Evolutionary conservation across 306 rosid genomes (phyloP).

Genomic region (Calophaca sinica): DNA sequence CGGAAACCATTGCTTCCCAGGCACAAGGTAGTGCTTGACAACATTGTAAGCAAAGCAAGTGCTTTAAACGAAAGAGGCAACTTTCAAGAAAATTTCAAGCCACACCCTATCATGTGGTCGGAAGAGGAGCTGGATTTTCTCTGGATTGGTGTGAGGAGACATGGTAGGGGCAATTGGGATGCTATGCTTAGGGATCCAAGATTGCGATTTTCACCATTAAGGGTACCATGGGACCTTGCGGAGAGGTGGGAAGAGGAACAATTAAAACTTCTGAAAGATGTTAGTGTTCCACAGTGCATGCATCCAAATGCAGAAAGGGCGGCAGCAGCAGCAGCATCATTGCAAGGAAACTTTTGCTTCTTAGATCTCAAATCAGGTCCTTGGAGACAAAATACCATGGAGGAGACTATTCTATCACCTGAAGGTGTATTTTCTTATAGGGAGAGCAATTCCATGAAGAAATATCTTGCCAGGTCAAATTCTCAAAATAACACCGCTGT

Average conservation of each 20-base stretch:
- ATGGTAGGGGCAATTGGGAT: constrained; percentile 71
- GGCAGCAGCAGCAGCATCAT: constrained; percentile 33
- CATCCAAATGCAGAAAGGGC: constrained; percentile 47
- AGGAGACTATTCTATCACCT: constrained; percentile 51
- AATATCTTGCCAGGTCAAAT: constrained; percentile 45
- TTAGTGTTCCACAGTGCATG: constrained; percentile 49
- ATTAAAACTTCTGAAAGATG: constrained; percentile 53
- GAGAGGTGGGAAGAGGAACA: constrained; percentile 74
- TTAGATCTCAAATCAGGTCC: constrained; percentile 46
- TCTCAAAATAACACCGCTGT: constrained; percentile 33
- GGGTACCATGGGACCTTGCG: constrained; percentile 67
- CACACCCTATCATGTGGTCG: constrained; percentile 55
- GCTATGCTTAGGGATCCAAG: constrained; percentile 73
- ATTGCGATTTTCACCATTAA: constrained; percentile 62
- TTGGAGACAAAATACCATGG: constrained; percentile 49
- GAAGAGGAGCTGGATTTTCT: constrained; percentile 83
- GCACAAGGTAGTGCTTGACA: constrained; percentile 58
- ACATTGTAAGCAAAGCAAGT: constrained; percentile 56
- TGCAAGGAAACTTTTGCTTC: constrained; percentile 45
- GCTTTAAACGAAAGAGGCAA: constrained; percentile 53
- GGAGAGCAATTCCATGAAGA: constrained; percentile 50
- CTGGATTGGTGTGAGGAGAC: constrained; percentile 83
- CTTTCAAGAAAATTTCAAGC: constrained; percentile 51
- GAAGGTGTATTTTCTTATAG: constrained; percentile 51
- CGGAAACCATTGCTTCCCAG: constrained; percentile 45